Conservation (phyloP, 179 eudicot species). For the Carnegiea gigantea region DNA sequence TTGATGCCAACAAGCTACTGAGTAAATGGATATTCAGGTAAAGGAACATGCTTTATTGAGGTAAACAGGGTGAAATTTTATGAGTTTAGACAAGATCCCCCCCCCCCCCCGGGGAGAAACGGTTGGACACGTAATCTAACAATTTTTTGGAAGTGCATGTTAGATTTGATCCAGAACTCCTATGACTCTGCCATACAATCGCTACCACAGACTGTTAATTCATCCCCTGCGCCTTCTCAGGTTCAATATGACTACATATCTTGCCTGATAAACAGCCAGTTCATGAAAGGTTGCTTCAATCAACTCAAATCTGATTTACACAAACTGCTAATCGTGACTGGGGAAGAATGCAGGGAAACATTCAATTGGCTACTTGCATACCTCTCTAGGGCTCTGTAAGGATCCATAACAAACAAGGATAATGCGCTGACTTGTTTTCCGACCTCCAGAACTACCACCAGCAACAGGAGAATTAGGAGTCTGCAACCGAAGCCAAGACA, state of each 20-base stretch:
- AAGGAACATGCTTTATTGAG: neutral
- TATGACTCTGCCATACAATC: neutral
- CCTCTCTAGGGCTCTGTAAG: constrained; percentile 47
- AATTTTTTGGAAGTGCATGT: too few relatives aligned
- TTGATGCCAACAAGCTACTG: neutral
- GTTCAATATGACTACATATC: neutral
- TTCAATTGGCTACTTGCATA: constrained; percentile 27
- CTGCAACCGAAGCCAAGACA: constrained; percentile 45
- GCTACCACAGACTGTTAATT: neutral
- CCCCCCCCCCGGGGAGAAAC: too few relatives aligned
- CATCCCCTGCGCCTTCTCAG: neutral
- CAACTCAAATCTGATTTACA: too few relatives aligned
- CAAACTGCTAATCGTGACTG: neutral
- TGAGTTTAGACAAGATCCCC: too few relatives aligned
- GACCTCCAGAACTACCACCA: constrained; percentile 75
- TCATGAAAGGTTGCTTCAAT: too few relatives aligned
- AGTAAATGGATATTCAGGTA: neutral
- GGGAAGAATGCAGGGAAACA: neutral
- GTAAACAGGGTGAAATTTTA: neutral
- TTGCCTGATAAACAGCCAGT: neutral
- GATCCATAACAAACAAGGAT: constrained; percentile 80
- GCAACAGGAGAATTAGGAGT: constrained; percentile 90
- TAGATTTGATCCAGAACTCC: neutral
- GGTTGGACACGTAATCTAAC: too few relatives aligned
- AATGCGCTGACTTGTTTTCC: constrained; percentile 60